A percentile compares a stretch with the other conserved stretches of the same genome.
phyloP scores from a whole-genome alignment of 768 basidiomycete species.

The Tulasnella sp. region DNA sequence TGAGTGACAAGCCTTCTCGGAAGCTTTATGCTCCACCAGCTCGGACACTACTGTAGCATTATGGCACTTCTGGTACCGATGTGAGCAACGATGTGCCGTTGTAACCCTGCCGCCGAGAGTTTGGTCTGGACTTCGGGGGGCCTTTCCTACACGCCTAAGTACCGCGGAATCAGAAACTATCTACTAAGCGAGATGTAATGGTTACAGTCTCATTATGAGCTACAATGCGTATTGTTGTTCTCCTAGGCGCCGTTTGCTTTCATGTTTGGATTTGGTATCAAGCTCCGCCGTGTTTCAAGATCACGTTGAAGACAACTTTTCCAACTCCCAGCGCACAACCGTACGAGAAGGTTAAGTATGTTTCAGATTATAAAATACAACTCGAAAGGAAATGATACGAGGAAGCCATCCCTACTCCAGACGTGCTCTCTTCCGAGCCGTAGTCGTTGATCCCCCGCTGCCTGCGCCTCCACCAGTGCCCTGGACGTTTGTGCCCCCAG shows the following conservation, averaged over 20 bases:
- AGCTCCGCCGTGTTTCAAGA: too few relatives aligned
- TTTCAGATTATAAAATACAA: not conserved
- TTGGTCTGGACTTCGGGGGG: too few relatives aligned
- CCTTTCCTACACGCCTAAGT: too few relatives aligned
- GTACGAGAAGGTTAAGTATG: not conserved
- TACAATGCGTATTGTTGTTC: too few relatives aligned
- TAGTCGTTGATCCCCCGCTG: slow-evolving; percentile 9
- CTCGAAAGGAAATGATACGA: not conserved
- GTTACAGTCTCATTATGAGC: too few relatives aligned
- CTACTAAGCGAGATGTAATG: too few relatives aligned
- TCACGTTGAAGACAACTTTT: too few relatives aligned
- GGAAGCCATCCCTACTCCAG: slow-evolving; percentile 16
- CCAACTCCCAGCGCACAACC: not conserved
- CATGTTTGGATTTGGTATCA: too few relatives aligned
- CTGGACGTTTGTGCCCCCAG: slow-evolving; percentile 22
- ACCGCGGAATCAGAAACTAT: too few relatives aligned
- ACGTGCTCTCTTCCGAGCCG: slow-evolving; percentile 28
- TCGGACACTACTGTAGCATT: not conserved
- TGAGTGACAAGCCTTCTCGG: not conserved
- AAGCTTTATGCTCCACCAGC: not conserved
- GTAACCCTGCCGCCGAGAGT: not conserved
- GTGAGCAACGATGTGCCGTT: not conserved
- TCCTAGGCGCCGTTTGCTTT: too few relatives aligned
- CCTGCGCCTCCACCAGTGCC: slow-evolving; percentile 10
- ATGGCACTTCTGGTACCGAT: not conserved